Evolutionary conservation across 495 filamentous ascomycete genomes (phyloP), one percentile per base, ranked within the genome.

Genomic region (Cryomyces minteri): DNA sequence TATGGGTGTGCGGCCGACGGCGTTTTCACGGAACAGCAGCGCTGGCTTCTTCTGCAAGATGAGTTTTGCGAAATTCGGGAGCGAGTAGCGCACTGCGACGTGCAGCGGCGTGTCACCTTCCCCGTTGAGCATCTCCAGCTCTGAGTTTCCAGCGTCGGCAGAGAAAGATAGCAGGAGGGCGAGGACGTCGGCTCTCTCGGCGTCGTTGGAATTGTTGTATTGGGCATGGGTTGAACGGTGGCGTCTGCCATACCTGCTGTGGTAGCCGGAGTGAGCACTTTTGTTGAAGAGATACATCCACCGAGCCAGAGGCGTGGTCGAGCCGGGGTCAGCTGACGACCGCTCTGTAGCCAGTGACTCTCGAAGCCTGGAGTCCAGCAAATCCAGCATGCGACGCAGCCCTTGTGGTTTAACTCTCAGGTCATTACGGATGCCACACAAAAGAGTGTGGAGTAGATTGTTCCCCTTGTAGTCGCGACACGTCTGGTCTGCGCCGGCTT

Each of bases 51-150:
- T 62, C 9, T 71, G 62, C 11, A 85, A 53, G 34, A 85, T 61
- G 6, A 62, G 42, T 5, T 63, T 59, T 9, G 72, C 57, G 0
- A 73, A 49, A 6, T 51, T 50, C 6, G 57, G 50, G 0, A 61
- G 51, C 25, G 53, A 49, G 18, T 49, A 47, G 38, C 67, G 62
- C 25, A 82, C 64, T 0, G 70, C 68, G 2, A 58, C 57, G 49
- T 88, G 81, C 0, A 82, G 58, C 4, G 72, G 68, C 0, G 77
- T 76, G 52, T 85, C 76, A 5, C 81, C 82, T 6, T 74, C 66
- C 18, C 72, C 77, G 57, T 84, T 74, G 4, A 84, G 64, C 39
- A 77, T 61, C 14, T 70, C 66, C 1, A 83, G 65, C 8, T 79
- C 74, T 2, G 18, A 25, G 18, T 25, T 25, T 32, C 66, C 64